A percentile compares a stretch with the other conserved stretches of the same genome.
These are phyloP conservation scores for Gillenia trifoliata DNA, from an alignment of 306 rosid species.

Conservation along the genomic window DNA sequence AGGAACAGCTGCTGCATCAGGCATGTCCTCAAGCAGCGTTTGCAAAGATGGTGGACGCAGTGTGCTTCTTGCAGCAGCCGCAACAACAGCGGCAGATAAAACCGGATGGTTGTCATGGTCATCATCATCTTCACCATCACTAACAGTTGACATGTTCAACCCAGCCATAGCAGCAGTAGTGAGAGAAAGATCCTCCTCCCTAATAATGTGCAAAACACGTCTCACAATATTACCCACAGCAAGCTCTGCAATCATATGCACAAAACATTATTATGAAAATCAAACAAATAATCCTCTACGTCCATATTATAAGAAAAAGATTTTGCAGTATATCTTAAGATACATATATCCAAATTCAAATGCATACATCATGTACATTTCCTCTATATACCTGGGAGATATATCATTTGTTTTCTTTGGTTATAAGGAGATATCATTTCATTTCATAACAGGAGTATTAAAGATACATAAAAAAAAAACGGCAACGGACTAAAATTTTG, in stretches of 20 bases:
- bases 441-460: background rate
- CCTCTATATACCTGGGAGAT: background rate
- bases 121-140: constrained; percentile 91
- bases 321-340: background rate
- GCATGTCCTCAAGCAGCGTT: constrained; percentile 82
- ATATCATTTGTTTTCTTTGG: background rate
- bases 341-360: background rate
- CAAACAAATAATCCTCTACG: constrained; percentile 4
- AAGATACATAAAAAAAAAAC: background rate
- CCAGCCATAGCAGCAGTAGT: constrained; percentile 80
- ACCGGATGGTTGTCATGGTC: constrained; percentile 58
- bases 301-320: constrained; percentile 3
- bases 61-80: constrained; percentile 95
- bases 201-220: constrained; percentile 90
- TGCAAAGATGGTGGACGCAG: constrained; percentile 96
- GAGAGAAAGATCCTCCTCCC: constrained; percentile 93
- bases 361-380: background rate
- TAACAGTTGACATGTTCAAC: constrained; percentile 57
- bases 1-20: constrained; percentile 53
- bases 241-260: constrained; percentile 58
- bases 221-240: constrained; percentile 98
- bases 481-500: background rate
- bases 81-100: constrained; percentile 86
- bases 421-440: background rate
- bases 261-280: constrained; percentile 24